Evolutionary conservation across 495 filamentous ascomycete genomes (phyloP).

Genomic region (Glutinoglossum americanum): DNA sequence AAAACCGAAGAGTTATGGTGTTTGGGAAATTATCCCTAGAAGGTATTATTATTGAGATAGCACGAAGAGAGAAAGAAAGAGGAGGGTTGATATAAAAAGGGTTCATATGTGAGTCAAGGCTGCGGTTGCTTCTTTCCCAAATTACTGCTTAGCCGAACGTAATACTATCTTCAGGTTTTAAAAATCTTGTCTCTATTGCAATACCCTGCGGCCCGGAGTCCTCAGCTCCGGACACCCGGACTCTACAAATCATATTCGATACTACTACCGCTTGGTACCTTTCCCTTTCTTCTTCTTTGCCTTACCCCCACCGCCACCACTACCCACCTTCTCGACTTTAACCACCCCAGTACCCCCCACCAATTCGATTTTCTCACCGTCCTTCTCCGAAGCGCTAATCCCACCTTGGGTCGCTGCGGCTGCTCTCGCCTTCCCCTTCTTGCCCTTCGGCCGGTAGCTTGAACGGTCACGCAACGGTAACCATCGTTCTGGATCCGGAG

Average conservation of each 20-base stretch:
- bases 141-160: no score
- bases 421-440: conserved; percentile 68
- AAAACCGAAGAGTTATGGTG: no score
- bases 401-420: conserved; percentile 73
- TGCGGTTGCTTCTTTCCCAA: no score
- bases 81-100: no score
- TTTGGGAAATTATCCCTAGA: no score
- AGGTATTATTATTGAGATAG: no score
- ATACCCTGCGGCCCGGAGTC: no score
- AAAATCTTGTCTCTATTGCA: no score
- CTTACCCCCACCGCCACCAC: conserved; percentile 1
- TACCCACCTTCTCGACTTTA: conserved; percentile 30
- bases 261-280: background rate
- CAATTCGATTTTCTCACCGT: conserved; percentile 40
- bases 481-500: conserved; percentile 78
- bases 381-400: conserved; percentile 26
- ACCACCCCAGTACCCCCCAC: conserved; percentile 39
- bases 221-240: no score
- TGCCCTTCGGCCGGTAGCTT: conserved; percentile 71
- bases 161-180: no score
- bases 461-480: conserved; percentile 73
- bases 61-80: no score
- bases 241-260: background rate
- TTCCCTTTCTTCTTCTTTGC: conserved; percentile 7
- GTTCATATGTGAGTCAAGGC: no score